These are phyloP conservation scores for Acanthamoeba royreba DNA, from an alignment of 208 protist species.

Conservation along the genomic window DNA sequence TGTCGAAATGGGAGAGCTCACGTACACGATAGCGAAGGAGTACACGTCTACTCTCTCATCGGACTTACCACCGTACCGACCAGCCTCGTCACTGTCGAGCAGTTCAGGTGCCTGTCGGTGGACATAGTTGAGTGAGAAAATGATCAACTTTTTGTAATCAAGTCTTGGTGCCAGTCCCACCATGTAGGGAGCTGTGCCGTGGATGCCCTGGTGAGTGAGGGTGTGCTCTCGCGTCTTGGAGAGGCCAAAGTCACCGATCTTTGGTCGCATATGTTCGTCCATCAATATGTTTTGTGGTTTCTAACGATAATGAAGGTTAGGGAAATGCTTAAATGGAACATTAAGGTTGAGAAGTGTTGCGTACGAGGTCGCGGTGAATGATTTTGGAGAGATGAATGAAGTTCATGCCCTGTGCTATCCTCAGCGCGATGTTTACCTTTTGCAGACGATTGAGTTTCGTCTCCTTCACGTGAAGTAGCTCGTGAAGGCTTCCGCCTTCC, in stretches of 20 bases:
- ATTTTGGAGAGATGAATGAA: slow-evolving; percentile 16
- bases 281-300: slow-evolving; percentile 11
- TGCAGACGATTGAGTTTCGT: not conserved
- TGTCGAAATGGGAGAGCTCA: not conserved
- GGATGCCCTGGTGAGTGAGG: slow-evolving; percentile 1
- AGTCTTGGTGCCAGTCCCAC: not conserved
- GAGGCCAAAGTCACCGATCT: not conserved
- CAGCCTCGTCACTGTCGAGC: slow-evolving; percentile 10
- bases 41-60: not conserved
- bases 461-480: not conserved
- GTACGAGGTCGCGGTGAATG: not conserved
- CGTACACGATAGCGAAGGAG: not conserved
- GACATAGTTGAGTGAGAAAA: not conserved
- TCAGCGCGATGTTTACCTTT: not conserved
- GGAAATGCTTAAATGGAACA: not conserved
- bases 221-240: slow-evolving; percentile 6
- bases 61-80: not conserved
- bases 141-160: not conserved
- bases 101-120: not conserved
- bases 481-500: not conserved
- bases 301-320: not conserved
- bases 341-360: not conserved
- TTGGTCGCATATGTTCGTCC: not conserved
- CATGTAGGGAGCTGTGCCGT: not conserved
- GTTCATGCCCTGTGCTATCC: slow-evolving; percentile 14